Percentiles rank a stretch among this genome's conserved stretches.
Conservation (phyloP, 768 basidiomycete species). For the Lentinula guzmanii region DNA sequence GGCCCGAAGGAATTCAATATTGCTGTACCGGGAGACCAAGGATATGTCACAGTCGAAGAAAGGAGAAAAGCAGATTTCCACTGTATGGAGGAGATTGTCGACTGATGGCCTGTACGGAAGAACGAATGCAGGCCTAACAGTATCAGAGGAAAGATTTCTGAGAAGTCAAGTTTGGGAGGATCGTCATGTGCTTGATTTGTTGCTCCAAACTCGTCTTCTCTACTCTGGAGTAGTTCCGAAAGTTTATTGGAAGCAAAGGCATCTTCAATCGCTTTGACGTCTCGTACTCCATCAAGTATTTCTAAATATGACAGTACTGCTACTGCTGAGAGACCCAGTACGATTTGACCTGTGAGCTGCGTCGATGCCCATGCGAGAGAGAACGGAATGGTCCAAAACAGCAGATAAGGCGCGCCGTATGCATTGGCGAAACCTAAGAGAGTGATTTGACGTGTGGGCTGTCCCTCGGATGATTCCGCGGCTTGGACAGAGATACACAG, state of each 20-base stretch:
- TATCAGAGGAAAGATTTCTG: slow-evolving; percentile 67
- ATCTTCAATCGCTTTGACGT: slow-evolving; percentile 49
- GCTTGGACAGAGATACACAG: slow-evolving; percentile 64
- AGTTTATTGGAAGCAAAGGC: slow-evolving; percentile 46
- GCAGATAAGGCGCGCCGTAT: slow-evolving; percentile 80
- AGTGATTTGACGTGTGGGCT: slow-evolving; percentile 36
- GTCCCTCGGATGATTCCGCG: slow-evolving; percentile 21
- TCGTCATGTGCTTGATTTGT: slow-evolving; percentile 17
- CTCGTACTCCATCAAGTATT: slow-evolving; percentile 74
- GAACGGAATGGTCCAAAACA: slow-evolving; percentile 72
- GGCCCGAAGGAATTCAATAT: slow-evolving; percentile 75
- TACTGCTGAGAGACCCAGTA: slow-evolving; percentile 55
- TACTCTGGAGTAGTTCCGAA: slow-evolving; percentile 15
- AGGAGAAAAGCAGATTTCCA: slow-evolving; percentile 95
- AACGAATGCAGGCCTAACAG: slow-evolving; percentile 75
- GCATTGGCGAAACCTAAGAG: slow-evolving; percentile 88
- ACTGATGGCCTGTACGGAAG: slow-evolving; percentile 89
- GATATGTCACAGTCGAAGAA: slow-evolving; percentile 59
- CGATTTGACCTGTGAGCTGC: slow-evolving; percentile 81
- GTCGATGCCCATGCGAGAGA: slow-evolving; percentile 56
- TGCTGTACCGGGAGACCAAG: slow-evolving; percentile 70
- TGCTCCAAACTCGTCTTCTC: slow-evolving; percentile 14
- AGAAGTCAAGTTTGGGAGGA: slow-evolving; percentile 42
- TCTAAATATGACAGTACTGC: slow-evolving; percentile 77
- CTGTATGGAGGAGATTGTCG: slow-evolving; percentile 82